Evolutionary conservation across 2,329 filamentous ascomycete genomes (phyloP).

Genomic region (Aureobasidium vineae): DNA sequence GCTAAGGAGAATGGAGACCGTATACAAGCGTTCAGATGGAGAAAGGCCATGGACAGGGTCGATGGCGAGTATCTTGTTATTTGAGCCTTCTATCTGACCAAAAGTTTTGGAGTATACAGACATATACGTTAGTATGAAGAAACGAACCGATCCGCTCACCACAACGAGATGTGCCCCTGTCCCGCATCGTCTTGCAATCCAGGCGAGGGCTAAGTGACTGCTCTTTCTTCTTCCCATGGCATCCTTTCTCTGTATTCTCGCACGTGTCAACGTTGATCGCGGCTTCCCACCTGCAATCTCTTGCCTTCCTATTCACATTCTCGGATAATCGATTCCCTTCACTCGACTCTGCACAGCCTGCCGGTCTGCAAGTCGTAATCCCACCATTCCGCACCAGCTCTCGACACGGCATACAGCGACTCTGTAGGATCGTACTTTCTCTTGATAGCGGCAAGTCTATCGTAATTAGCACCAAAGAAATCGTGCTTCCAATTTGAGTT

Average conservation of each 20-base stretch:
- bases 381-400: conserved; percentile 2
- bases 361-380: conserved; percentile 1
- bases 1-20: conserved; percentile 30
- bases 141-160: background rate
- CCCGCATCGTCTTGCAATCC: background rate
- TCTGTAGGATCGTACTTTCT: conserved; percentile 37
- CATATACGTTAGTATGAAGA: background rate
- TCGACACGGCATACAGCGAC: background rate
- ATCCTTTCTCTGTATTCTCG: too few relatives aligned
- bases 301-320: background rate
- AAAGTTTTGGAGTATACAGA: background rate
- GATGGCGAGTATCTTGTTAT: conserved; percentile 55
- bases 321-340: background rate
- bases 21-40: conserved; percentile 49
- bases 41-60: conserved; percentile 51
- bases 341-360: background rate
- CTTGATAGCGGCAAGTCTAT: conserved; percentile 36
- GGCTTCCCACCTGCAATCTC: background rate
- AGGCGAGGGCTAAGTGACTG: background rate
- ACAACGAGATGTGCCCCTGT: background rate
- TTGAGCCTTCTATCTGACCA: conserved; percentile 34
- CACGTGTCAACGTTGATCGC: too few relatives aligned
- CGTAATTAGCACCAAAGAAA: conserved; percentile 42
- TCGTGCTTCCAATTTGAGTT: conserved; percentile 40
- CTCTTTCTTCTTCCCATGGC: background rate